Evolutionary conservation across 1,284 basidiomycete genomes (phyloP), one percentile per base, ranked within the genome.

Genomic region (Cutaneotrichosporon sp.): DNA sequence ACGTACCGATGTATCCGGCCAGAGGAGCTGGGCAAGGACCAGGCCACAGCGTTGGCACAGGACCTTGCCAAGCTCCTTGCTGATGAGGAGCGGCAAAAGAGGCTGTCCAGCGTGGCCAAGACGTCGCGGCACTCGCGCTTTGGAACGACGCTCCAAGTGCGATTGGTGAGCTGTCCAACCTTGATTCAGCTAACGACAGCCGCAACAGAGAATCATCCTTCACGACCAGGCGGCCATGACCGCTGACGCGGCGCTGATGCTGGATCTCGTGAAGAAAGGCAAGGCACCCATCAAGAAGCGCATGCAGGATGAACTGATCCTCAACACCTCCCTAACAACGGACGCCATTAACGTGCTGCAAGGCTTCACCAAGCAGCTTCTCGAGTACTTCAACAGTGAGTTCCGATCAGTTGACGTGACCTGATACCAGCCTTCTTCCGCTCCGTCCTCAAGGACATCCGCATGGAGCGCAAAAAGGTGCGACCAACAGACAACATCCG

Each of bases 121-220:
- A 71, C 87, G n/a, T 90, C 91, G 18, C 86, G 94, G 32, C 94
- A 97, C 80, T 92, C 92, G 30, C 87, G 94, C 46, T 97, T 97
- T 78, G 94, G 94, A 0, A 97, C 94, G 0, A 96, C 93, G 2
- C 88, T 97, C 67, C 81, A 89, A 14, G 88, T 97, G 58, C 86
- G 84, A 67, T 88, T 71, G 87, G 90, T 78, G 50, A 65, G 74
- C 68, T 26, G 3, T 4, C 7, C 16, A 34, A 10, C 21, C 10
- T 56, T 36, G 10, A 13, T 18, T n/a, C 2, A 55, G 51, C 62
- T 64, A 65, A 71, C 47, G 34, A 30, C 56, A 81, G 75, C 76
- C 80, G 21, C 77, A 81, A 26, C 76, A 82, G 62, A 77, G 80
- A 64, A 78, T 83, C 58, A 86, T 96, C 32, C 83, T 97, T 50